Percentiles rank a stretch among this genome's conserved stretches.
These are phyloP conservation scores for Backusella luteola DNA, from an alignment of 192 early-diverging fungal species.

Conservation along the genomic window DNA sequence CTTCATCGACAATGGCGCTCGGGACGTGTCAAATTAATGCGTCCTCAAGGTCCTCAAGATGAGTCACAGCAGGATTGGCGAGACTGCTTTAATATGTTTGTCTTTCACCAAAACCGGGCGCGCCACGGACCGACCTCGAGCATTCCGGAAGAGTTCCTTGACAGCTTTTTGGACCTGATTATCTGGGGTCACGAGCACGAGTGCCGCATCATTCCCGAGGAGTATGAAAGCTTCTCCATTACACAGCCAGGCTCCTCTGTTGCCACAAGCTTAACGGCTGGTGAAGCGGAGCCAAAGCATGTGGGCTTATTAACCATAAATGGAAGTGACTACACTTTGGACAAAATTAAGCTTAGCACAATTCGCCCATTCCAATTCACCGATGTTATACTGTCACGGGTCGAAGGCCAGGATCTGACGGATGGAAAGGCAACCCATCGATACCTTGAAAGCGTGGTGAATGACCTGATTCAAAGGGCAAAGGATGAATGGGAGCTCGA, in stretches of 20 bases:
- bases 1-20: conserved; percentile 75
- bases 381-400: conserved; percentile 58
- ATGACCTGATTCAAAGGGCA: conserved; percentile 66
- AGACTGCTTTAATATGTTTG: conserved; percentile 74
- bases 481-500: conserved; percentile 52
- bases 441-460: conserved; percentile 58
- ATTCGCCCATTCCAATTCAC: conserved; percentile 89
- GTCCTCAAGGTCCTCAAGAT: conserved; percentile 43
- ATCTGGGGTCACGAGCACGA: conserved; percentile 99
- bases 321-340: conserved; percentile 62
- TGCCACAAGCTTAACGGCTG: conserved; percentile 83
- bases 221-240: conserved; percentile 73
- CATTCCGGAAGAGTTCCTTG: conserved; percentile 86
- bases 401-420: conserved; percentile 44
- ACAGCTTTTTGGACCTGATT: conserved; percentile 78
- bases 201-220: conserved; percentile 76
- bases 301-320: conserved; percentile 63
- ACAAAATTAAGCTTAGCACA: conserved; percentile 71
- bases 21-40: conserved; percentile 69
- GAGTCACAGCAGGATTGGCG: conserved; percentile 71
- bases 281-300: conserved; percentile 75
- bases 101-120: conserved; percentile 91
- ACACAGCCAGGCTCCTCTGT: conserved; percentile 93
- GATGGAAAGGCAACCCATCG: conserved; percentile 53
- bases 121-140: conserved; percentile 80